These are phyloP conservation scores for Fraxinus paxiana DNA, from an alignment of 305 asterid species.

Conservation along the genomic window DNA sequence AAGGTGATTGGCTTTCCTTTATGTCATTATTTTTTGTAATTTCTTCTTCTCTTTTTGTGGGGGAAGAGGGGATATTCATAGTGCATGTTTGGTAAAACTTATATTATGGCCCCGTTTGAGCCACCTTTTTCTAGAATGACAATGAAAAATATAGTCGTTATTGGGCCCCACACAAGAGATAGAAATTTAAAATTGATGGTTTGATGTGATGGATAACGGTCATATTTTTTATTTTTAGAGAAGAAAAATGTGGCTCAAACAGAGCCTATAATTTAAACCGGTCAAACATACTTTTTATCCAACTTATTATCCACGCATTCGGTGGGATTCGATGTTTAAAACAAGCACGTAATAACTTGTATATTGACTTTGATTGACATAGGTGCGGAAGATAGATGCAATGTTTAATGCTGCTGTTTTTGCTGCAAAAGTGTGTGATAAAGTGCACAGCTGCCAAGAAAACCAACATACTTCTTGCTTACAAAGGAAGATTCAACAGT, in stretches of 20 bases:
- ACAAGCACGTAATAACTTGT: slow-evolving; percentile 6
- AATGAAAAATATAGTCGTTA: too few species aligned
- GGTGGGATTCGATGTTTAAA: neutral
- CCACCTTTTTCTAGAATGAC: too few species aligned
- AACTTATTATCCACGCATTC: neutral
- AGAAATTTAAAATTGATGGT: too few species aligned
- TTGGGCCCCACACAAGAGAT: too few species aligned
- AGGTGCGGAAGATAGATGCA: slow-evolving; percentile 74
- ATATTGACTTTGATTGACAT: slow-evolving; percentile 19
- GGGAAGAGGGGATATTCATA: neutral
- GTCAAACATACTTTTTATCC: neutral
- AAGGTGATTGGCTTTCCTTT: slow-evolving; percentile 58
- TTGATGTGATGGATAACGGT: too few species aligned
- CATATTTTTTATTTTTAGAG: too few species aligned
- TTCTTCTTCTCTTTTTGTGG: neutral
- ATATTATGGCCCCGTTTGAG: neutral
- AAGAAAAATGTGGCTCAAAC: too few species aligned
- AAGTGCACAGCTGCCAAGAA: slow-evolving; percentile 50
- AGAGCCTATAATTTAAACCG: neutral
- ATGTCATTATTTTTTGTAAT: slow-evolving; percentile 4
- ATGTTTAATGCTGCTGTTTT: slow-evolving; percentile 59
- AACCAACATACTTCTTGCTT: slow-evolving; percentile 72
- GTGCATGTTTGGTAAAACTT: neutral
- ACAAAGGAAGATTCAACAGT: slow-evolving; percentile 62
- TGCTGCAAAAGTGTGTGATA: slow-evolving; percentile 66